These are phyloP conservation scores for Schwanniomyces vanrijiae DNA, from an alignment of 805 yeast species.

Conservation along the genomic window DNA sequence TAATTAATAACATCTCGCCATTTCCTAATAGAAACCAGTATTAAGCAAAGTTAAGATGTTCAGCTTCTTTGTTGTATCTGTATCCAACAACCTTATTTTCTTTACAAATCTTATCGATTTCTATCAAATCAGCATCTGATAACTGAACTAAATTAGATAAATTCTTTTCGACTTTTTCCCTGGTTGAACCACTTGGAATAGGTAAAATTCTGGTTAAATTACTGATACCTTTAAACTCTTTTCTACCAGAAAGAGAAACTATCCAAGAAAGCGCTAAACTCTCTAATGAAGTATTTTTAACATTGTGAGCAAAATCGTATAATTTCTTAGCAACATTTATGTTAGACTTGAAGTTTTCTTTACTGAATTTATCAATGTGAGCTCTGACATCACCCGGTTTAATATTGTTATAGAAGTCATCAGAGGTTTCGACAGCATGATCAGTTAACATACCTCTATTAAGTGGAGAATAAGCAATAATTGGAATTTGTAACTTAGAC, in stretches of 20 bases:
- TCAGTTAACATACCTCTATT: conserved; percentile 81
- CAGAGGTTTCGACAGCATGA: conserved; percentile 36
- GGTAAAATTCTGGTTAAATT: conserved; percentile 63
- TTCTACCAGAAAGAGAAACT: conserved; percentile 66
- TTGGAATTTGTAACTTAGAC: conserved; percentile 58
- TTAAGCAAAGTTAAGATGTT: conserved; percentile 6
- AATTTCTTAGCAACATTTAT: conserved; percentile 48
- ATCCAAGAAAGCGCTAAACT: conserved; percentile 40
- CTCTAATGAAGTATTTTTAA: conserved; percentile 59
- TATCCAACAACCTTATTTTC: conserved; percentile 52
- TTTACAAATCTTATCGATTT: conserved; percentile 48
- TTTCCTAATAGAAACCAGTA: not conserved
- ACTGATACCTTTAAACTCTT: conserved; percentile 41
- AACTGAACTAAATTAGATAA: conserved; percentile 44
- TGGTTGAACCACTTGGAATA: conserved; percentile 74
- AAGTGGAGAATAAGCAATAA: conserved; percentile 81
- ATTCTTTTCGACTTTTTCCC: conserved; percentile 62
- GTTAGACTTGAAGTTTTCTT: conserved; percentile 59
- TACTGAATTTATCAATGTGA: conserved; percentile 55
- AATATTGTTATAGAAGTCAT: conserved; percentile 39
- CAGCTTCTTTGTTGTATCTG: conserved; percentile 44
- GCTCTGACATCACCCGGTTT: conserved; percentile 57
- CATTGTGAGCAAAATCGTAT: conserved; percentile 46
- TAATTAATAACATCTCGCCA: too few species aligned
- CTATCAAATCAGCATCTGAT: conserved; percentile 55